Evolutionary conservation across 2,329 filamentous ascomycete species (phyloP).

Genomic region (Magnaporthiopsis rhizophila): DNA sequence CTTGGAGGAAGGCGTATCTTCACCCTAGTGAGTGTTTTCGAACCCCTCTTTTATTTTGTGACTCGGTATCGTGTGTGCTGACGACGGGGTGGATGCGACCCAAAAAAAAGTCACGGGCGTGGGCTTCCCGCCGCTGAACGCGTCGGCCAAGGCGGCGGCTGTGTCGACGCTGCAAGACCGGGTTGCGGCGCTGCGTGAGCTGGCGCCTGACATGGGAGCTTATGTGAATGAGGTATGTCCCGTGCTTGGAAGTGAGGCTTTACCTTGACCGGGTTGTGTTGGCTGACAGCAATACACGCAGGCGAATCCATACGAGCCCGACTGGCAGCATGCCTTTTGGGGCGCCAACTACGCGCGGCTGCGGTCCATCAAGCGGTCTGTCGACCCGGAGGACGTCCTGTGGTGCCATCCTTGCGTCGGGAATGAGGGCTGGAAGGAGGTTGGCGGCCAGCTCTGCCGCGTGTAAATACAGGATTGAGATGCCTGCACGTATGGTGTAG

Average conservation of each 20-base stretch:
- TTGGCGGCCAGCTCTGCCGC: slow-evolving; percentile 12
- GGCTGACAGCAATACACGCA: neutral
- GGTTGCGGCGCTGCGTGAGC: slow-evolving; percentile 16
- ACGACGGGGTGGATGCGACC: neutral
- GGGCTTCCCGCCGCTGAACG: slow-evolving; percentile 12
- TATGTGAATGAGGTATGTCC: slow-evolving; percentile 15
- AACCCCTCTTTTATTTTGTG: neutral
- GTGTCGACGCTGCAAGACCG: slow-evolving; percentile 8
- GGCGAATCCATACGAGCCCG: slow-evolving; percentile 13
- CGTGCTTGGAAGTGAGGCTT: neutral
- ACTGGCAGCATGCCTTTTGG: slow-evolving; percentile 20
- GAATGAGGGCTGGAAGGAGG: slow-evolving; percentile 20
- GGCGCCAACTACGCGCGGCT: slow-evolving; percentile 26
- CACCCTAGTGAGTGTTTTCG: slow-evolving; percentile 14
- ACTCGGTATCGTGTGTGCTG: neutral
- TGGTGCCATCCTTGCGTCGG: slow-evolving; percentile 31
- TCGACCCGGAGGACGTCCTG: slow-evolving; percentile 31
- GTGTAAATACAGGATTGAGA: slow-evolving; percentile 8
- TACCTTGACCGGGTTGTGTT: too few species aligned
- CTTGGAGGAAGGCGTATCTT: slow-evolving; percentile 16
- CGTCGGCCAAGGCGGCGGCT: slow-evolving; percentile 10
- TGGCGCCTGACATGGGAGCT: slow-evolving; percentile 18
- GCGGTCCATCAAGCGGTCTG: slow-evolving; percentile 24
- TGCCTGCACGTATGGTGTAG: neutral
- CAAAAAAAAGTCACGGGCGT: neutral